Evolutionary conservation across 108 stramenopile species (phyloP).

Genomic region (Cylindrotheca fusiformis): DNA sequence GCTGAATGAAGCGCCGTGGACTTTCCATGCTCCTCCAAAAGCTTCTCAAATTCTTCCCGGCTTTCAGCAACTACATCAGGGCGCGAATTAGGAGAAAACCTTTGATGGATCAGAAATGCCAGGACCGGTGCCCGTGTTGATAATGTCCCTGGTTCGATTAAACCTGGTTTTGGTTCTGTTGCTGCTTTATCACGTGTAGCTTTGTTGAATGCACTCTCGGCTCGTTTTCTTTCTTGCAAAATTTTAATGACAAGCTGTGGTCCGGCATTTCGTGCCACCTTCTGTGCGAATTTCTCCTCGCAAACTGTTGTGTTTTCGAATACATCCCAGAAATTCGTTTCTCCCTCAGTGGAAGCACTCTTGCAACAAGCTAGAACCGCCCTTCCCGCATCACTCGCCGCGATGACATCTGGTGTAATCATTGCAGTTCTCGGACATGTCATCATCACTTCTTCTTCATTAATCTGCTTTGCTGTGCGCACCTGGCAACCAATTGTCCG

Average conservation of each 20-base stretch:
- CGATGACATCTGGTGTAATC: conserved; percentile 82
- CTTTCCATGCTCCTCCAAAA: conserved; percentile 21
- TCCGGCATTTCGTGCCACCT: conserved; percentile 53
- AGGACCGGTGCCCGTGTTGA: conserved; percentile 61
- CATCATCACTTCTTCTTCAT: conserved; percentile 75
- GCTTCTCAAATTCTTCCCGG: conserved; percentile 15
- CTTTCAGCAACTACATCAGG: conserved; percentile 42
- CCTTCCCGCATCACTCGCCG: conserved; percentile 81
- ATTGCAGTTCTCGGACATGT: conserved; percentile 69
- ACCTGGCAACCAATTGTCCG: conserved; percentile 87
- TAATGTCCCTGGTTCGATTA: conserved; percentile 19
- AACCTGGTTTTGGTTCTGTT: background rate
- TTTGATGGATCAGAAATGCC: conserved; percentile 79
- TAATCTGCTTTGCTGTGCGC: conserved; percentile 66
- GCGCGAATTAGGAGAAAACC: conserved; percentile 54
- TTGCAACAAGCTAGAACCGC: conserved; percentile 75
- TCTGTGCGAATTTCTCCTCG: conserved; percentile 44
- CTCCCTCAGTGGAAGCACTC: background rate
- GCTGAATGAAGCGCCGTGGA: conserved; percentile 29
- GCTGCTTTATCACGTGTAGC: conserved; percentile 3
- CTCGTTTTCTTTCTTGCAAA: conserved; percentile 78
- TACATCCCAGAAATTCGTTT: conserved; percentile 62
- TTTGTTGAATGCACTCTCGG: conserved; percentile 44
- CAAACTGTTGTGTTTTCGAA: conserved; percentile 66
- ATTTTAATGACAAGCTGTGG: conserved; percentile 84